These are phyloP conservation scores for Balansia obtecta DNA, from an alignment of 2,329 filamentous ascomycete species.

Conservation along the genomic window DNA sequence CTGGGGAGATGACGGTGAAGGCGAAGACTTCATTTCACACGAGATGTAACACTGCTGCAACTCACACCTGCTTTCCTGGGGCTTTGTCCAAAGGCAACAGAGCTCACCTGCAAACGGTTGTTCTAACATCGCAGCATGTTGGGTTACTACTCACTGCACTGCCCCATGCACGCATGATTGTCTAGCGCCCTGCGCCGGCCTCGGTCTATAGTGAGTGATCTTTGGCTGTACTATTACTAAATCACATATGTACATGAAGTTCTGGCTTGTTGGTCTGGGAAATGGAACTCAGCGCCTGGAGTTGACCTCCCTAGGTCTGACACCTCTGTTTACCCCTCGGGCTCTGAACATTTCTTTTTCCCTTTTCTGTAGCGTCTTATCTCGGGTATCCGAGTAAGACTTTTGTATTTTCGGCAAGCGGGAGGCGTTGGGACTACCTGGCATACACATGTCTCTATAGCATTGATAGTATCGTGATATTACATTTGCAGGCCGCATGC, in stretches of 20 bases:
- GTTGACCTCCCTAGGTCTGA: background rate
- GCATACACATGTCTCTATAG: background rate
- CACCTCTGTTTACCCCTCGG: background rate
- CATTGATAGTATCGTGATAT: background rate
- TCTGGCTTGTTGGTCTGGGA: background rate
- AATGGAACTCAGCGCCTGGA: background rate
- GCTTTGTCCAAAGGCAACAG: background rate
- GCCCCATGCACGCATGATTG: no score
- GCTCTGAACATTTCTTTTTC: background rate
- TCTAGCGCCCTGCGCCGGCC: no score
- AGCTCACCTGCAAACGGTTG: no score
- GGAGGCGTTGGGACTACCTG: conserved; percentile 2
- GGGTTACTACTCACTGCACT: no score
- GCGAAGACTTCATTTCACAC: conserved; percentile 15
- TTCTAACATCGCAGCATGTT: no score
- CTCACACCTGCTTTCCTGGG: background rate
- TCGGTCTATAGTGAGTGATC: no score
- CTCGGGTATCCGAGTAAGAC: no score
- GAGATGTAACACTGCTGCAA: conserved; percentile 16
- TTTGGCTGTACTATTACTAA: no score
- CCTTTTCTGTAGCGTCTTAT: background rate
- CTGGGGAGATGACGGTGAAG: conserved; percentile 16
- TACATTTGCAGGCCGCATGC: no score
- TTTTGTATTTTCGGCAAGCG: background rate
- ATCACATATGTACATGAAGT: no score